Evolutionary conservation across 2,329 filamentous ascomycete species (phyloP).

Genomic region (Colletotrichum tabaci): DNA sequence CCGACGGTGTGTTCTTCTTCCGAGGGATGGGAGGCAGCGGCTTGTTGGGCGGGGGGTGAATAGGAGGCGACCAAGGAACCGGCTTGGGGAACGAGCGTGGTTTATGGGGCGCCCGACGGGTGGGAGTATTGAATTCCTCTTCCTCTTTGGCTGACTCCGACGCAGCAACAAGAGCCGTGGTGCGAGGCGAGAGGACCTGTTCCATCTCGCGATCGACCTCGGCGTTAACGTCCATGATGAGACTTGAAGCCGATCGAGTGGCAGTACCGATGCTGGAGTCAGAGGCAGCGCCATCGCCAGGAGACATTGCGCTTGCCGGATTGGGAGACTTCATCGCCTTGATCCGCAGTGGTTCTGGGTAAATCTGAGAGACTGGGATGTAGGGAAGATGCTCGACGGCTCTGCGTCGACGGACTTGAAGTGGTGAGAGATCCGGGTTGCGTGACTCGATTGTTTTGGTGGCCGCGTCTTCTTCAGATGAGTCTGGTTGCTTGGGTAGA

Average conservation of each 20-base stretch:
- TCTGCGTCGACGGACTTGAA: conserved; percentile 34
- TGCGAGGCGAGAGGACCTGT: conserved; percentile 23
- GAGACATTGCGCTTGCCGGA: background rate
- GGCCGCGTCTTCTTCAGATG: conserved; percentile 9
- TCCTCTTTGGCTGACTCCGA: background rate
- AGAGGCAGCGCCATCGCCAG: background rate
- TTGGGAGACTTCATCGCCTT: conserved; percentile 35
- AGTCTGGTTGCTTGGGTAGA: conserved; percentile 8
- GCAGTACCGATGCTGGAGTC: background rate
- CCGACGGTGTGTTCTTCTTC: background rate
- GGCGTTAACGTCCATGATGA: conserved; percentile 37
- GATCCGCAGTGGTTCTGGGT: conserved; percentile 32
- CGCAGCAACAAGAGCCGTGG: background rate
- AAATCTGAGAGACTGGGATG: conserved; percentile 24
- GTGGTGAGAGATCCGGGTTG: conserved; percentile 22
- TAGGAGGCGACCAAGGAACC: conserved; percentile 19
- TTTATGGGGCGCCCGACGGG: conserved; percentile 21
- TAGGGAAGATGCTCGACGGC: conserved; percentile 16
- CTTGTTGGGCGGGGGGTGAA: conserved; percentile 30
- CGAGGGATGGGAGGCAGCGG: conserved; percentile 31
- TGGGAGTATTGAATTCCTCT: conserved; percentile 27
- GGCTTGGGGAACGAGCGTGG: conserved; percentile 21
- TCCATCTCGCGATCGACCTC: conserved; percentile 36
- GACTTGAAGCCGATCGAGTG: conserved; percentile 21
- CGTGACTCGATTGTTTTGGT: conserved; percentile 5